Evolutionary conservation across 768 basidiomycete species (phyloP), one percentile per base, ranked within the genome.

Genomic region (Lactarius evosmus): DNA sequence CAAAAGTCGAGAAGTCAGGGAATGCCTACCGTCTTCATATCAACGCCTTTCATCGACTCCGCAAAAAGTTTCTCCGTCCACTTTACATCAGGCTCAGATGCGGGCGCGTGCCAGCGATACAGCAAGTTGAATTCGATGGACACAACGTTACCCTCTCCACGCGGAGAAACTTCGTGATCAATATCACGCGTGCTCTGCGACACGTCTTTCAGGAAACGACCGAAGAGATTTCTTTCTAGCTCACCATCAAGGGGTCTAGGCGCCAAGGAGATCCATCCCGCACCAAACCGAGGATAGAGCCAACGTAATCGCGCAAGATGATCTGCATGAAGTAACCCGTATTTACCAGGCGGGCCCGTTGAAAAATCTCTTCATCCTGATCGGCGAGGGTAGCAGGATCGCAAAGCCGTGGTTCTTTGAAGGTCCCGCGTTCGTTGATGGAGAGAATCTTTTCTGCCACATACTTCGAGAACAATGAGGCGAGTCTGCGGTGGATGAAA

Each of bases 341-440:
- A 72, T 92, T 92, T 51, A 91, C 84, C 52, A 91, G 77, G 54
- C 90, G 82, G 11, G 88, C 79, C 32, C 87, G 83, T 62, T 88
- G 80, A 76, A 89, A 92, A 52, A 92, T 84, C 69, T 91, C 90
- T 56, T 89, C 85, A 60, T 92, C 91, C 70, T 92, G 90, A 0
- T 68, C 74, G 16, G 70, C 53, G 49, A 66, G 73, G 9, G 62
- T 60, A 33, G 61, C 7, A 65, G 66, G 34, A 52, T 70, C 65
- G 9, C 63, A 34, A 1, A 58, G 27, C 65, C 70, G 56, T 59
- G 73, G 69, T 49, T 67, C 49, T 17, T 58, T 56, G 71, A 79
- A 88, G 2, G 74, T 80, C 11, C 80, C 78, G 19, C 73, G 70
- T 73, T 93, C 90, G 70, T 93, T 90, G 73, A 92, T 85, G 58